Conservation (phyloP, 139 green algal genomes). For the Micractinium conductrix region DNA sequence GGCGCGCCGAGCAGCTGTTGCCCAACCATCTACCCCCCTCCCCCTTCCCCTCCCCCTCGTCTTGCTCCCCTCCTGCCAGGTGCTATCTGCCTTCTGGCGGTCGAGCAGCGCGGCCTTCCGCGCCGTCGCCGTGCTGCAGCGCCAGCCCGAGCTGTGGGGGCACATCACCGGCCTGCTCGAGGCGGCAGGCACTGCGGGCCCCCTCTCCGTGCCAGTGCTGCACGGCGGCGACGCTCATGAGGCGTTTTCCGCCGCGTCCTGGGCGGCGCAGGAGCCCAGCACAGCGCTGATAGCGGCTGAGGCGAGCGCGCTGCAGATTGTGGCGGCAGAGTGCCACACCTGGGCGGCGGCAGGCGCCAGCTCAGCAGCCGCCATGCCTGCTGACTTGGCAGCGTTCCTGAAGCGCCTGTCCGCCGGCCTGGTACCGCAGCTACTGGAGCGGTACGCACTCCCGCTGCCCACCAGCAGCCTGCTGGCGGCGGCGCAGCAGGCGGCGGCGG, state of each 20-base stretch:
- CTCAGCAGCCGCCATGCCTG: neutral
- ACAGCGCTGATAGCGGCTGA: constrained; percentile 45
- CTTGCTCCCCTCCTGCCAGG: neutral
- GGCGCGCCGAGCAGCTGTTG: no score
- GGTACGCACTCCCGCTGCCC: constrained; percentile 22
- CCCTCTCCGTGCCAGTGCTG: neutral
- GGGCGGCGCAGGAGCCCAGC: neutral
- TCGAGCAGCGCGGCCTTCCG: constrained; percentile 41
- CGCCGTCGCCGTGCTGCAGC: constrained; percentile 53
- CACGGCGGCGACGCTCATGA: neutral
- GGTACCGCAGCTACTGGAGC: constrained; percentile 34
- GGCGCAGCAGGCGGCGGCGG: constrained; percentile 9
- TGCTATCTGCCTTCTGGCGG: constrained; percentile 64
- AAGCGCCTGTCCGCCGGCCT: neutral
- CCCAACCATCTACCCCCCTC: neutral
- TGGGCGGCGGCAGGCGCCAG: neutral
- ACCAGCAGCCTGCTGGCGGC: neutral
- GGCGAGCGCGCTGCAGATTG: constrained; percentile 50
- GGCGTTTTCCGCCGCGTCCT: neutral
- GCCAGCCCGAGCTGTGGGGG: constrained; percentile 54
- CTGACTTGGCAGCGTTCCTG: constrained; percentile 8
- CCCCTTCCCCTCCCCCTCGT: neutral
- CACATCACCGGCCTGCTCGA: constrained; percentile 27
- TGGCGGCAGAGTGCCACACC: constrained; percentile 31
- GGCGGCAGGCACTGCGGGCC: neutral